Evolutionary conservation across 441 rosid genomes (phyloP), one percentile per base, ranked within the genome.

Genomic region (Adansonia rubrostipa): DNA sequence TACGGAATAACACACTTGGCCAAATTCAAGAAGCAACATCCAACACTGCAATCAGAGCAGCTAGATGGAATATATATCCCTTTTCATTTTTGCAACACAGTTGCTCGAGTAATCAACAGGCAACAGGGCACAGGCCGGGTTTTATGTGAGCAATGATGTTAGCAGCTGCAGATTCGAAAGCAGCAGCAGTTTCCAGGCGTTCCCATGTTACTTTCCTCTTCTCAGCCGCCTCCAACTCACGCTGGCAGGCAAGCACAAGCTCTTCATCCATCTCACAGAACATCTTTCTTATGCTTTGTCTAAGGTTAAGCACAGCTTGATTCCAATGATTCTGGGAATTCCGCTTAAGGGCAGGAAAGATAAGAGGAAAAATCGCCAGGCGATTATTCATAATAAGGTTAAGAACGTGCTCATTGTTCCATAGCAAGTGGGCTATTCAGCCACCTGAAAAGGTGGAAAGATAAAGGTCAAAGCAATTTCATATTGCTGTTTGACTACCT

Each of bases 201-300:
- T 88, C 91, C 97, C 93, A 91, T 5, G 82, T 85, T 58, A 84
- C 68, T 82, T 83, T 88, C 77, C 93, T 87, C 84, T 86, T 90
- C 88, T 92, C 92, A 0, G 90, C 89, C 11, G 51, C 94, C 81
- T 90, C 89, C 71, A 86, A 80, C 79, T 86, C 88, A n/a, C 69
- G 78, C 78, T 86, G 89, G 80, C 94, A 90, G 57, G 87, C 74
- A 6, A 74, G 71, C 67, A 86, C 80, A 3, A 90, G 85, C 77
- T 90, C 90, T 78, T 89, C 92, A n/a, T 92, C 97, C 90, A 90
- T 90, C 62, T 92, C 94, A 13, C 78, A 77, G n/a, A 92, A 83
- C 78, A 85, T 82, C 80, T 86, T 90, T 79, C 82, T 86, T 5
- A 89, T 77, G 64, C 89, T 89, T 71, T 87, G 88, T 42, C 92